Evolutionary conservation across 2,329 filamentous ascomycete species (phyloP), one percentile per base, ranked within the genome.

Genomic region (Microcyclospora tardicrescens): DNA sequence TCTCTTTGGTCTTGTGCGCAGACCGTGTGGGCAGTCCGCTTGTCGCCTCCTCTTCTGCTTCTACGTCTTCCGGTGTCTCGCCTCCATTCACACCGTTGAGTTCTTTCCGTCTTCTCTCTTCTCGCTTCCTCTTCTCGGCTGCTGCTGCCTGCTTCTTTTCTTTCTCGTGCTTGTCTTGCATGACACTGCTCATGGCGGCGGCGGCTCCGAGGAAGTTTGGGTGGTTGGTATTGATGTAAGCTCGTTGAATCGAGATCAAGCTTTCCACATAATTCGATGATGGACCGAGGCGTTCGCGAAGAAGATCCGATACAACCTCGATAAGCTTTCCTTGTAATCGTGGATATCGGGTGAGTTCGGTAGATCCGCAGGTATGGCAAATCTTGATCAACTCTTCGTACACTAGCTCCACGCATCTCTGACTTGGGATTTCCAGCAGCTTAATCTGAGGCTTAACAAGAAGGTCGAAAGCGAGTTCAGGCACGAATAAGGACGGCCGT

Each of bases 321-420:
- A 98, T 98, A 33, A 98, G 78, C 65, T 96, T 96, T 37, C 80
- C 91, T 64, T 98, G 91, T 38, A 98, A 69, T 44, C 91, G 77
- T 10, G 91, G 91, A 61, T 89, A 98, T 46, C 91, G 75, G 38
- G 84, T 82, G 14, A 98, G 75, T 61, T 98, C 91, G 12, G 83
- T 93, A 2, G 86, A 95, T 45, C 91, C 91, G 63, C 91, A 98
- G 1, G 91, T 98, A 60, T 98, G 91, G 65, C 91, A 95, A 50
- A 98, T 96, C 66, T 98, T 98, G 67, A 98, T 98, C 33, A 98
- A 72, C 62, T 98, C 91, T 60, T 98, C 91, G 60, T 98, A 98
- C 2, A 98, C 91, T 38, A 98, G 75, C 63, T 98, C 91, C 36
- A 98, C 91, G 56, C 91, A 98, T 52, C 91, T 79, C 59, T 98